Conservation (phyloP, 345 rosid species). For the Rhodamnia argentea region DNA sequence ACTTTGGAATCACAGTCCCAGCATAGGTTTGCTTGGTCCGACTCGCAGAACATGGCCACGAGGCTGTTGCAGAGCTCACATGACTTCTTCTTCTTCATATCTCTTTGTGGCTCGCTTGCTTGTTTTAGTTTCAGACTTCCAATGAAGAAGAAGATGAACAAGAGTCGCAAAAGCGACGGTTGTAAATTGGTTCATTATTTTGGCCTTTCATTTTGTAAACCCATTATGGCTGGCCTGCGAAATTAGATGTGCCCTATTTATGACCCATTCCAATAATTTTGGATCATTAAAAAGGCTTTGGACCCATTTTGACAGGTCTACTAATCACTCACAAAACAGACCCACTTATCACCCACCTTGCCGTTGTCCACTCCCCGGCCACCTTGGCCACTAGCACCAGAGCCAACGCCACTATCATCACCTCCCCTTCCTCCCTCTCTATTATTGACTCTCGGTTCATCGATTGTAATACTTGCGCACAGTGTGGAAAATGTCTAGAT, state of each 20-base stretch:
- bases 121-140: background rate
- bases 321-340: background rate
- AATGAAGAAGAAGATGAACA: background rate
- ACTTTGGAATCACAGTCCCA: slow-evolving; percentile 36
- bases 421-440: background rate
- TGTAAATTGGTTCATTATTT: too few species aligned
- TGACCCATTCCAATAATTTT: background rate
- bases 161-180: background rate
- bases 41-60: slow-evolving; percentile 33
- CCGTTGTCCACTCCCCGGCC: background rate
- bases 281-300: background rate
- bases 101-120: background rate
- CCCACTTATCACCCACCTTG: background rate
- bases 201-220: too few species aligned
- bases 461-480: background rate
- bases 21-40: slow-evolving; percentile 42
- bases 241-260: background rate
- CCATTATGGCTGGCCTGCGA: background rate
- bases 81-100: slow-evolving; percentile 11
- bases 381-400: background rate
- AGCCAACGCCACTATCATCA: background rate
- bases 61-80: slow-evolving; percentile 38
- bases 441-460: background rate
- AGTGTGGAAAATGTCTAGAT: background rate
- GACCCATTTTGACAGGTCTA: background rate